These are phyloP conservation scores for Deinandra increscens DNA, from an alignment of 129 eudicot genomes.

Conservation along the genomic window DNA sequence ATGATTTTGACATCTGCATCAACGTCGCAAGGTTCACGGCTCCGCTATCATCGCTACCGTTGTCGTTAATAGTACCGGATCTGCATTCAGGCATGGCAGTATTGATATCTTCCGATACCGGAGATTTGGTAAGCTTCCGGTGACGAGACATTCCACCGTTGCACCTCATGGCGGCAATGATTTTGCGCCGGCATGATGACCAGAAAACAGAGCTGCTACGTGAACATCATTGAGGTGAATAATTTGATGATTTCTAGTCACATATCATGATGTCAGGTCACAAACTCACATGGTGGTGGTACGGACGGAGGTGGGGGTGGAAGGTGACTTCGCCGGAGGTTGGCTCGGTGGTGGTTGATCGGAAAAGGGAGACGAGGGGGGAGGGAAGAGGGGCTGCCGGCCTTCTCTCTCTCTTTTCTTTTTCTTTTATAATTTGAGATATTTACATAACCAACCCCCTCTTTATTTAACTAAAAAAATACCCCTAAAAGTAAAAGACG, in stretches of 20 bases:
- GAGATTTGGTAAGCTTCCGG: conserved; percentile 10
- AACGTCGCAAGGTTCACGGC: conserved; percentile 57
- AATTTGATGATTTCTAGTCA: not conserved
- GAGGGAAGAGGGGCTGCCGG: no score
- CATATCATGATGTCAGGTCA: not conserved
- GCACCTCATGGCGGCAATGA: conserved; percentile 57
- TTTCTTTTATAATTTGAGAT: no score
- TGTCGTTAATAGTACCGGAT: conserved; percentile 23
- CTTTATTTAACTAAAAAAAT: no score
- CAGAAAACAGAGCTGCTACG: no score
- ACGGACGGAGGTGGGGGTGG: no score
- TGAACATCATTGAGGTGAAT: no score
- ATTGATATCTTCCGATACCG: not conserved
- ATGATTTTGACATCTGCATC: conserved; percentile 40
- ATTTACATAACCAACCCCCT: no score
- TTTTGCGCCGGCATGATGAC: conserved; percentile 55
- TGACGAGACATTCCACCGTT: conserved; percentile 43
- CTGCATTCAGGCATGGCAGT: conserved; percentile 7
- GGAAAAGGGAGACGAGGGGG: no score
- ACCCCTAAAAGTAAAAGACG: no score
- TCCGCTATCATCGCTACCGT: conserved; percentile 17
- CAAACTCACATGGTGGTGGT: conserved; percentile 5
- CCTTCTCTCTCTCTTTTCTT: no score
- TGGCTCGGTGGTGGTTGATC: no score
- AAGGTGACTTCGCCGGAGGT: no score